Evolutionary conservation across 202 grass and related monocot genomes (phyloP), one percentile per base, ranked within the genome.

Genomic region (Schoenoplectus tabernaemontani): DNA sequence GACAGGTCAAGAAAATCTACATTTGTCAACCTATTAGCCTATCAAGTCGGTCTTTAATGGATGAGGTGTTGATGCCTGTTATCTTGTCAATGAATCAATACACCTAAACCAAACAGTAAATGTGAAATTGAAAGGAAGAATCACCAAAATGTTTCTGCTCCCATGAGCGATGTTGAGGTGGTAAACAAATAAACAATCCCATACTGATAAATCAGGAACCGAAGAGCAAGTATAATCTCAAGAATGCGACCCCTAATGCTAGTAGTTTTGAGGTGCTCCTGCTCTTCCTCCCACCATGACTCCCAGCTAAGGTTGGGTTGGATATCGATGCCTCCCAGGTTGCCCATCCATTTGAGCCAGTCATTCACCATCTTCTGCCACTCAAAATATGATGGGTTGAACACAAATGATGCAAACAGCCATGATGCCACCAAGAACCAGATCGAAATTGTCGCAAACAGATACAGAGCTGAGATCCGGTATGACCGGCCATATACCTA

Each of bases 101-200:
- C 77, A 51, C 13, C 47, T 69, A 70, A 20, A 66, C 47, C 33
- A 6, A 58, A 51, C 16, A 82, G 48, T 64, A 5, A 69, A 81
- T 9, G 51, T 76, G 83, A 87, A 53, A 81, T 20, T 1, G 37
- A 66, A 78, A 3, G 13, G 19, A 87, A 78, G 73, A 66, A 76
- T 47, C 91, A 99, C 96, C 96, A 92, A 70, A 77, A 99, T 83
- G 70, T 88, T 96, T 63, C 33, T 89, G 84, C 5, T 91, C 56
- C 24, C 88, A 60, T 69, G 85, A 80, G 90, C 71, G 69, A 99
- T 93, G 64, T 91, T 86, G 43, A 99, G 90, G 84, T 99, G 96
- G 66, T n/a, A n/a, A n/a, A n/a, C n/a, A n/a, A n/a, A n/a, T 96
- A 99, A 64, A 99, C 96, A 85, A 99, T 96, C 30, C 96, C 96